These are phyloP conservation scores for Panus rudis DNA, from an alignment of 768 basidiomycete species.

Conservation along the genomic window DNA sequence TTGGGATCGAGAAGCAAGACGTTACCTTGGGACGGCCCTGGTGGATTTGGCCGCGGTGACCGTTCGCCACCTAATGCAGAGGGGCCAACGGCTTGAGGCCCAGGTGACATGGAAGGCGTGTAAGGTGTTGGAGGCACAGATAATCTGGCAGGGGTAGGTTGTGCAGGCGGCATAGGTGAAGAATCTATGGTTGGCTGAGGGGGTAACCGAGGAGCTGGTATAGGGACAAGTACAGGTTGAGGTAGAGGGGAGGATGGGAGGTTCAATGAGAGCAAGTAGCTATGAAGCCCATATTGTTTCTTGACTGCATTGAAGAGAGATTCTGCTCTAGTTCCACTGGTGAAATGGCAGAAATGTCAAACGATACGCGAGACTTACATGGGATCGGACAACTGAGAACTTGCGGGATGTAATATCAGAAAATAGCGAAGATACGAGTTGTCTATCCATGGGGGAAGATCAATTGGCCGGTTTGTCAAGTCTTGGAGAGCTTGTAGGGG, in stretches of 20 bases:
- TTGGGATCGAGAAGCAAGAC: slow-evolving; percentile 51
- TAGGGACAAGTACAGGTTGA: slow-evolving; percentile 59
- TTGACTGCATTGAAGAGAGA: slow-evolving; percentile 83
- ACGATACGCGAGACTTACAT: slow-evolving; percentile 50
- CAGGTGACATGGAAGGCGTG: neutral
- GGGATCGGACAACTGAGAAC: slow-evolving; percentile 66
- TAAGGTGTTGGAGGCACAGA: slow-evolving; percentile 25
- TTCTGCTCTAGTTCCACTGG: slow-evolving; percentile 42
- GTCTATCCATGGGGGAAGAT: slow-evolving; percentile 82
- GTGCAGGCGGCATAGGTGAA: slow-evolving; percentile 20
- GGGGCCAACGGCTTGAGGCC: slow-evolving; percentile 7
- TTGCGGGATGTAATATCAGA: slow-evolving; percentile 67
- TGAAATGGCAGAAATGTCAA: neutral
- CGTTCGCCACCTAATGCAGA: too few species aligned
- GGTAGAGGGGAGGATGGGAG: slow-evolving; percentile 55
- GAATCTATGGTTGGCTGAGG: slow-evolving; percentile 34
- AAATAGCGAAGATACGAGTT: slow-evolving; percentile 62
- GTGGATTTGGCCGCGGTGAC: neutral
- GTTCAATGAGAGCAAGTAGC: slow-evolving; percentile 57
- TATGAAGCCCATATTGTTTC: slow-evolving; percentile 78
- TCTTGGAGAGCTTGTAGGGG: slow-evolving; percentile 74
- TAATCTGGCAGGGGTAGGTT: slow-evolving; percentile 7
- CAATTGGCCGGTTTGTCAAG: slow-evolving; percentile 57
- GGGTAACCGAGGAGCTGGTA: slow-evolving; percentile 61
- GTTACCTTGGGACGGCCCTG: neutral